phyloP scores from a whole-genome alignment of 805 yeast species.

The Lipomyces kockii region DNA sequence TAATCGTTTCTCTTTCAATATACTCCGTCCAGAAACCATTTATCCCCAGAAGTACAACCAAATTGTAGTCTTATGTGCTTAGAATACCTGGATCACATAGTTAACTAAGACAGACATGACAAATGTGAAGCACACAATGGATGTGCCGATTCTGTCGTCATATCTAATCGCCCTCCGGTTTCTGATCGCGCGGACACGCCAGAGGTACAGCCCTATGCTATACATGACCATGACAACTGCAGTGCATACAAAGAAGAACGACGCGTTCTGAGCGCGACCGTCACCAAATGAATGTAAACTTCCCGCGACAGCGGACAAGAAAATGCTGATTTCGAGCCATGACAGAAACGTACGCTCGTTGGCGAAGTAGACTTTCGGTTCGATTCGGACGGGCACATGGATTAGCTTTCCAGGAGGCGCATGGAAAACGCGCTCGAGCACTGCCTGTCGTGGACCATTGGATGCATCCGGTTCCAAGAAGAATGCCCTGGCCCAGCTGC shows the following conservation, averaged over 20 bases:
- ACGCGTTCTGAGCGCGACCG: conserved; percentile 65
- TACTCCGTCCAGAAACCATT: too few species aligned
- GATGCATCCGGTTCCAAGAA: conserved; percentile 24
- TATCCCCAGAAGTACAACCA: neutral
- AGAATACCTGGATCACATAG: conserved; percentile 36
- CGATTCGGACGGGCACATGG: conserved; percentile 93
- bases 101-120: conserved; percentile 64
- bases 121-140: conserved; percentile 74
- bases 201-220: conserved; percentile 72
- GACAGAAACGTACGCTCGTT: conserved; percentile 92
- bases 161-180: conserved; percentile 80
- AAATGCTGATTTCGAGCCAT: conserved; percentile 90
- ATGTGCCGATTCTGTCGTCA: conserved; percentile 88
- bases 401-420: conserved; percentile 80
- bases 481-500: conserved; percentile 25
- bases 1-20: too few species aligned
- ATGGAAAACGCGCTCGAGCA: conserved; percentile 26
- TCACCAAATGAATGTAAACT: conserved; percentile 85
- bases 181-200: conserved; percentile 83
- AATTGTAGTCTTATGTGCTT: neutral
- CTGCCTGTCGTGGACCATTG: neutral
- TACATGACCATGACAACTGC: conserved; percentile 75
- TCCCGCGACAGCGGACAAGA: conserved; percentile 87
- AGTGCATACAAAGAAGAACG: conserved; percentile 82
- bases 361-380: conserved; percentile 98